Evolutionary conservation across 345 rosid genomes (phyloP).

Genomic region (Lumnitzera littorea): DNA sequence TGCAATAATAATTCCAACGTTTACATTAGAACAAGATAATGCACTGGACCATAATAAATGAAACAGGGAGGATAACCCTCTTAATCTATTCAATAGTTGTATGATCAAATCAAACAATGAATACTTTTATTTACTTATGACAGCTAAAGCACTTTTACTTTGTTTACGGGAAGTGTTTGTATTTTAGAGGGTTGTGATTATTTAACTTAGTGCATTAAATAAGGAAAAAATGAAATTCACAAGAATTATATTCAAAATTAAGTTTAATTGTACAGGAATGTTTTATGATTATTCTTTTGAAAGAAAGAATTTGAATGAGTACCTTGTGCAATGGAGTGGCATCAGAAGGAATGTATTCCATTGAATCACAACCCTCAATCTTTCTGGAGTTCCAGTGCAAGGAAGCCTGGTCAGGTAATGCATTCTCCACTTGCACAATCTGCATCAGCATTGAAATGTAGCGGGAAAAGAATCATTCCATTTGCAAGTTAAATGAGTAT

Average conservation of each 20-base stretch:
- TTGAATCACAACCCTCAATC: constrained; percentile 15
- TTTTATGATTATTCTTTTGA: neutral
- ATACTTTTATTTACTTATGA: too few relatives aligned
- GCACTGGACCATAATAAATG: neutral
- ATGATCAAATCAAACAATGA: too few relatives aligned
- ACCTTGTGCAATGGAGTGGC: constrained; percentile 31
- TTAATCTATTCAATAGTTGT: too few relatives aligned
- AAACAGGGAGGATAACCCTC: too few relatives aligned
- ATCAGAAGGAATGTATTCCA: constrained; percentile 20
- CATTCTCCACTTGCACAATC: constrained; percentile 37
- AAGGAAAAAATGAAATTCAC: too few relatives aligned
- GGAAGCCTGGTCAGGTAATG: constrained; percentile 21
- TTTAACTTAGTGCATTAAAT: too few relatives aligned
- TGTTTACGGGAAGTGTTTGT: too few relatives aligned
- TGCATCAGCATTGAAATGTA: constrained; percentile 6
- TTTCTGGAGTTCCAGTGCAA: constrained; percentile 18
- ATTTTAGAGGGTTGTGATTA: too few relatives aligned
- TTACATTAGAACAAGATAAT: neutral
- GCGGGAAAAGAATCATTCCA: neutral
- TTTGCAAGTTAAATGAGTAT: neutral
- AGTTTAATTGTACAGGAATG: too few relatives aligned
- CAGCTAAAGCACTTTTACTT: too few relatives aligned
- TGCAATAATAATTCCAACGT: constrained; percentile 16
- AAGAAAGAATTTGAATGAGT: constrained; percentile 3
- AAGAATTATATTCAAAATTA: too few relatives aligned